A percentile compares a stretch with the other conserved stretches of the same genome.
These are phyloP conservation scores for Leishmania tarentolae DNA, from an alignment of 208 protist genomes.

Conservation along the genomic window DNA sequence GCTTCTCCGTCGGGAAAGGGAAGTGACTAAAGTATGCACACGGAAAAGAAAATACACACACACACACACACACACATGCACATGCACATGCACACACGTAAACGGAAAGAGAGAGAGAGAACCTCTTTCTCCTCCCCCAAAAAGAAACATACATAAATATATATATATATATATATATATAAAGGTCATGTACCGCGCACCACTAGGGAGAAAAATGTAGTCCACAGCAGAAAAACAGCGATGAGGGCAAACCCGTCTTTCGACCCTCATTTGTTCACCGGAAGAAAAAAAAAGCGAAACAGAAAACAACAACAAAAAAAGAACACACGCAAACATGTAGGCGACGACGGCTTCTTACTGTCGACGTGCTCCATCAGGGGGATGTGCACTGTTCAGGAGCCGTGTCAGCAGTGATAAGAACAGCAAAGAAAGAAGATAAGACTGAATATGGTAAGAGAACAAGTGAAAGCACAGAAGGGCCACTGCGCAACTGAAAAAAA, in stretches of 20 bases:
- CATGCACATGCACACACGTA: not conserved
- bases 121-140: not conserved
- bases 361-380: not conserved
- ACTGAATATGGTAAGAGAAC: not conserved
- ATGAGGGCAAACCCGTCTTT: not conserved
- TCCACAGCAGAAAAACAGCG: not conserved
- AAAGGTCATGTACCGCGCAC: conserved; percentile 18
- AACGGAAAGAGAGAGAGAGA: conserved; percentile 5
- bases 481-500: not conserved
- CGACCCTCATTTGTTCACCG: not conserved
- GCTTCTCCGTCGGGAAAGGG: conserved; percentile 18
- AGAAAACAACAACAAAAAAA: conserved; percentile 13
- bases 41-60: not conserved
- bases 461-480: not conserved
- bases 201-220: not conserved
- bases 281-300: conserved; percentile 12
- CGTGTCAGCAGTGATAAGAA: not conserved
- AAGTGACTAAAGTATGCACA: conserved; percentile 1
- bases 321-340: conserved; percentile 7
- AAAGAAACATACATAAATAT: not conserved
- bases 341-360: not conserved
- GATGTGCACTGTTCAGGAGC: not conserved
- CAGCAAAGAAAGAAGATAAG: not conserved
- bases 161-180: not conserved
- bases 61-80: too few relatives aligned